phyloP scores from a whole-genome alignment of 164 flowering plant genomes.

The Paratinospora sagittata region DNA sequence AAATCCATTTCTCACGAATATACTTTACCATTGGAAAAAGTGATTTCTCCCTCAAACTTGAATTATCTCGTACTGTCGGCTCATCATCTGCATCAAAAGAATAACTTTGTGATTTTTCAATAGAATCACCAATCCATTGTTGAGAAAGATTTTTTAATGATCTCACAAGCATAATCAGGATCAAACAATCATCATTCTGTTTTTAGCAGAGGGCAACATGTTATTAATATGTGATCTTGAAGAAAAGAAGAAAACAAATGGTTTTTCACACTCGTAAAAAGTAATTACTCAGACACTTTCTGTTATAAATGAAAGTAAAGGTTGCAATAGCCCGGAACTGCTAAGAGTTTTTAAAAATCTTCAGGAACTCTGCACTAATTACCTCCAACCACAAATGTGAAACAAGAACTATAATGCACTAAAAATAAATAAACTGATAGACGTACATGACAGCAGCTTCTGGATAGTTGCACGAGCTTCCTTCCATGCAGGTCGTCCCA shows the following conservation, averaged over 20 bases:
- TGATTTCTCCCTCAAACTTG: constrained; percentile 55
- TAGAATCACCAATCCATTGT: not conserved
- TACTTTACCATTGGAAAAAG: constrained; percentile 67
- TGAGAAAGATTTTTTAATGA: too few relatives aligned
- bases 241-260: not conserved
- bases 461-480: constrained; percentile 92
- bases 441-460: constrained; percentile 66
- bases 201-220: not conserved
- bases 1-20: not conserved
- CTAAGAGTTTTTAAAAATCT: not conserved
- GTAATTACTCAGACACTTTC: too few relatives aligned
- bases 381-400: not conserved
- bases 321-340: not conserved
- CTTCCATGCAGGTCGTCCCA: constrained; percentile 97
- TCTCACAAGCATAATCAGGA: too few relatives aligned
- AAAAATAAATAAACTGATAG: not conserved
- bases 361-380: not conserved
- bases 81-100: constrained; percentile 51
- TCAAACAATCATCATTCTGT: not conserved
- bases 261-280: not conserved
- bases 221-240: too few relatives aligned
- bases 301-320: not conserved
- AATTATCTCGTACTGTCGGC: constrained; percentile 74
- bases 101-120: not conserved
- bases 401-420: too few relatives aligned